A percentile compares a stretch with the other conserved stretches of the same genome.
Conservation (phyloP, 2,329 filamentous ascomycete genomes). For the Metarhizium rileyi region DNA sequence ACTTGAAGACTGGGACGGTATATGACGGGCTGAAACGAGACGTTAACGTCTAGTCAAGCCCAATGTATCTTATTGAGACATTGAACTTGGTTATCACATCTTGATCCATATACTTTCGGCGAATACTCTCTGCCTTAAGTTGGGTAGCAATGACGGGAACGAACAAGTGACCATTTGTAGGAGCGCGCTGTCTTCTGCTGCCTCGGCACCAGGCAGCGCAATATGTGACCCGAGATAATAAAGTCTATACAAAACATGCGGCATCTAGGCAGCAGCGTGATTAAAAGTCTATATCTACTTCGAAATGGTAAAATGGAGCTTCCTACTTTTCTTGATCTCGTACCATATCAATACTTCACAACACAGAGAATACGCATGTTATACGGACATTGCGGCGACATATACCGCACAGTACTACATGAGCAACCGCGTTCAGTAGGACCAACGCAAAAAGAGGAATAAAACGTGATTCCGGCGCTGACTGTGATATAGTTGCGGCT, state of each 20-base stretch:
- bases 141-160: too few species aligned
- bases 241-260: background rate
- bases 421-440: background rate
- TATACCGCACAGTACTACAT: background rate
- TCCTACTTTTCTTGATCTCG: background rate
- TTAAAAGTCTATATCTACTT: background rate
- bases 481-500: background rate
- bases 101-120: too few species aligned
- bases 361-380: background rate
- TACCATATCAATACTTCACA: background rate
- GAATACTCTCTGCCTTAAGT: too few species aligned
- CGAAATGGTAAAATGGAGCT: background rate
- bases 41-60: background rate
- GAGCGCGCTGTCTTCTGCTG: background rate
- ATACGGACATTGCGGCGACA: background rate
- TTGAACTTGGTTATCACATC: too few species aligned
- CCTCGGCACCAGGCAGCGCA: background rate
- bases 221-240: background rate
- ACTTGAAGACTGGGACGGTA: constrained; percentile 16
- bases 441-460: background rate
- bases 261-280: background rate
- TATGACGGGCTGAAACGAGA: constrained; percentile 21
- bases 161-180: too few species aligned
- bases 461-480: background rate
- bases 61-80: too few species aligned